Conservation (phyloP, 352 stramenopile genomes). For the Globisporangium emineosum region DNA sequence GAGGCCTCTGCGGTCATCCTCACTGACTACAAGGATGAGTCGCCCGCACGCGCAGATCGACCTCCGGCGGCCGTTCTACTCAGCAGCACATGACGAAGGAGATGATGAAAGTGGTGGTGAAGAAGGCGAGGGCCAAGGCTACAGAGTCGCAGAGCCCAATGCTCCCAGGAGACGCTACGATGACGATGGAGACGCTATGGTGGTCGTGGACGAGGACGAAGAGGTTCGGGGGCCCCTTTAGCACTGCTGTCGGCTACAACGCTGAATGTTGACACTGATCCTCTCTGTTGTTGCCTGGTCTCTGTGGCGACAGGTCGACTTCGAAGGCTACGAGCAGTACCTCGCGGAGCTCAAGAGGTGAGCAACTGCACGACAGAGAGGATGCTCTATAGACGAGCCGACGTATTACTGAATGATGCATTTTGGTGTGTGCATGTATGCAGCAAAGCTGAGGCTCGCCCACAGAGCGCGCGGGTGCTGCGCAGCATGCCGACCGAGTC, state of each 20-base stretch:
- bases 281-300: no score
- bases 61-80: constrained; percentile 2
- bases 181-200: not conserved
- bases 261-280: not conserved
- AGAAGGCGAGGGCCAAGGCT: not conserved
- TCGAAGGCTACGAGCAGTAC: constrained; percentile 65
- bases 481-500: constrained; percentile 44
- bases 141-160: not conserved
- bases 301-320: constrained; percentile 35
- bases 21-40: no score
- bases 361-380: not conserved
- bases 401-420: not conserved
- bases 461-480: constrained; percentile 33
- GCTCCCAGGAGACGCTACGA: not conserved
- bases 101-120: not conserved
- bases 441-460: constrained; percentile 38
- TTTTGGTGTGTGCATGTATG: not conserved
- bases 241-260: not conserved
- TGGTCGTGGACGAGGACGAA: constrained; percentile 21
- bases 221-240: constrained; percentile 12
- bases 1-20: not conserved
- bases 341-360: constrained; percentile 48
- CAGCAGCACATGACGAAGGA: not conserved
- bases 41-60: constrained; percentile 10
- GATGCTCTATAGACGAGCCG: no score